Evolutionary conservation across 805 yeast species (phyloP).

Genomic region (Lachancea cidri): DNA sequence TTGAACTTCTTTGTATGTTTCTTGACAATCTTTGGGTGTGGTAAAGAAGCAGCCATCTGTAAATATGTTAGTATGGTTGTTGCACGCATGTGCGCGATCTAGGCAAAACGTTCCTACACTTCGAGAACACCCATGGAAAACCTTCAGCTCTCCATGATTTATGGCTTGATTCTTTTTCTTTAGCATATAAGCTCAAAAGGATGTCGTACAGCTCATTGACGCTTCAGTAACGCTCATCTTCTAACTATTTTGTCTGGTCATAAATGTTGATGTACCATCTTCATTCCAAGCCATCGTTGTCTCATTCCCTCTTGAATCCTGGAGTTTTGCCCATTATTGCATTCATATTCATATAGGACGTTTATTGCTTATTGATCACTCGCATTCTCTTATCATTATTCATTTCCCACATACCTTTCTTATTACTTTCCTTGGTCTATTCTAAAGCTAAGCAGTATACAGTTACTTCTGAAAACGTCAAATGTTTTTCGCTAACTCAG

Average conservation of each 20-base stretch:
- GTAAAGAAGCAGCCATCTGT: slow-evolving; percentile 91
- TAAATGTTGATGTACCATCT: no score
- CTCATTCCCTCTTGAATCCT: neutral
- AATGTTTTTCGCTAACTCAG: slow-evolving; percentile 3
- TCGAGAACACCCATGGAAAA: no score
- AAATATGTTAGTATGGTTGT: slow-evolving; percentile 7
- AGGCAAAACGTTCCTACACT: no score
- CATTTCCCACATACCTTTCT: slow-evolving; percentile 11
- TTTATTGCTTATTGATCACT: neutral
- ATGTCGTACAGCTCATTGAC: no score
- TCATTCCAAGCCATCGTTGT: no score
- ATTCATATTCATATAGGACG: neutral
- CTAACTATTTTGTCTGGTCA: no score
- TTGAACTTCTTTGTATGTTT: slow-evolving; percentile 98
- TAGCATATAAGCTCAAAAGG: no score
- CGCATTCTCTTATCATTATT: neutral
- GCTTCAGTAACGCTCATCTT: no score
- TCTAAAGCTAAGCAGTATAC: slow-evolving; percentile 5
- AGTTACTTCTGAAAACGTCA: slow-evolving; percentile 5
- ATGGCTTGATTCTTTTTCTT: no score
- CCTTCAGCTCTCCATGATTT: no score
- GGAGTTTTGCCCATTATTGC: neutral
- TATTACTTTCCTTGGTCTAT: slow-evolving; percentile 12
- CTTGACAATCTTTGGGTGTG: slow-evolving; percentile 99
- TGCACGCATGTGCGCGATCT: neutral